A percentile compares a stretch with the other conserved stretches of the same genome.
Conservation (phyloP, 129 eudicot genomes). For the Saussurea involucrata region DNA sequence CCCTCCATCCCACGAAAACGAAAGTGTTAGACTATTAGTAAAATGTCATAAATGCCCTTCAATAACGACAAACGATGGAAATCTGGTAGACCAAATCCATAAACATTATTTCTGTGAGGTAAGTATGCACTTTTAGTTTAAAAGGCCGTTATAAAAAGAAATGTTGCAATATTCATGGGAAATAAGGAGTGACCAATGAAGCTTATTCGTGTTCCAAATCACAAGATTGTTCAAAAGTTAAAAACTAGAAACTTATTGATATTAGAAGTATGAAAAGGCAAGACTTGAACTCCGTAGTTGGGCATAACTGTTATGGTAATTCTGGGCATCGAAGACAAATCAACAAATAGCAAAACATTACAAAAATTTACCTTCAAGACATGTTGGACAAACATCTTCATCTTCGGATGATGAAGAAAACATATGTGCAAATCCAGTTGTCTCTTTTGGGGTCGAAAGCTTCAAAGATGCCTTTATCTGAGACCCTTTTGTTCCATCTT, state of each 20-base stretch:
- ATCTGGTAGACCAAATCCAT: neutral
- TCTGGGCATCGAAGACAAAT: neutral
- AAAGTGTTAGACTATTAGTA: neutral
- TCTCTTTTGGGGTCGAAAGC: slow-evolving; percentile 51
- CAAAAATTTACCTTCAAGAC: slow-evolving; percentile 91
- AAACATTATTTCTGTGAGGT: neutral
- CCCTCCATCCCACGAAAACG: neutral
- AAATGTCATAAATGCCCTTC: neutral
- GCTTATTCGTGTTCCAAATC: neutral
- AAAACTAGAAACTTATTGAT: neutral
- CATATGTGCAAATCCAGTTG: slow-evolving; percentile 63
- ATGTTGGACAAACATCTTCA: slow-evolving; percentile 97
- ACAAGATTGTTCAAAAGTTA: neutral
- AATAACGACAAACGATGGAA: neutral
- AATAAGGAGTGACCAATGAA: neutral
- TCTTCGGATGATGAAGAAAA: slow-evolving; percentile 69
- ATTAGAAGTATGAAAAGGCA: neutral
- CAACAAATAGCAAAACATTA: neutral
- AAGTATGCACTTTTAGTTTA: neutral
- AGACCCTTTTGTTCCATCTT: slow-evolving; percentile 62
- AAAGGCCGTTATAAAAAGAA: neutral
- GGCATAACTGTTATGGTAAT: neutral
- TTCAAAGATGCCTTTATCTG: slow-evolving; percentile 57
- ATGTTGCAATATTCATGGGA: neutral
- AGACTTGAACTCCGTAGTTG: neutral